These are phyloP conservation scores for Globisporangium uncinulatum DNA, from an alignment of 352 stramenopile species.

Conservation along the genomic window DNA sequence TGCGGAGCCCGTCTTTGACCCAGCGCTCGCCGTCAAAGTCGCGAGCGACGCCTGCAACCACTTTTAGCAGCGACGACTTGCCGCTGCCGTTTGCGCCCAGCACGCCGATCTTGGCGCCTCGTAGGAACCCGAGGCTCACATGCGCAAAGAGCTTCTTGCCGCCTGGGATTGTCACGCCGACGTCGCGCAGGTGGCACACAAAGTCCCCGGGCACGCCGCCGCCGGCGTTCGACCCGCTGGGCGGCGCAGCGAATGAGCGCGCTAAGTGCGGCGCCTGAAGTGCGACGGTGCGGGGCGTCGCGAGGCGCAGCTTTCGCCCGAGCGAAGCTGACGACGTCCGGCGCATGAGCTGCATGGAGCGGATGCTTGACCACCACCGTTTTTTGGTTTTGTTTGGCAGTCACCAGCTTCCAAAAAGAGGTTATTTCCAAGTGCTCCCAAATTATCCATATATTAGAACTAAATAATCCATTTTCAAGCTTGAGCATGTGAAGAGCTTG, in stretches of 20 bases:
- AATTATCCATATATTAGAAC: no score
- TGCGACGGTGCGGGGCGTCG: neutral
- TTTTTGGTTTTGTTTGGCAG: no score
- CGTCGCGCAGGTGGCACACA: slow-evolving; percentile 70
- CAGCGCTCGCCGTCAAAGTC: slow-evolving; percentile 87
- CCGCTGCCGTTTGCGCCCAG: slow-evolving; percentile 93
- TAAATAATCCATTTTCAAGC: no score
- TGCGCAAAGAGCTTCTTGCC: slow-evolving; percentile 84
- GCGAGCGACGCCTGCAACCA: slow-evolving; percentile 89
- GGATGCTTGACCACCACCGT: no score
- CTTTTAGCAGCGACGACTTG: slow-evolving; percentile 96
- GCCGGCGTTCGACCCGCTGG: slow-evolving; percentile 49
- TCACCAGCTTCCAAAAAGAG: neutral
- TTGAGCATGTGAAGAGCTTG: no score
- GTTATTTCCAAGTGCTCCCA: no score
- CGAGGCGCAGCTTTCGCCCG: slow-evolving; percentile 1
- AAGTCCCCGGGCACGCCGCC: slow-evolving; percentile 80
- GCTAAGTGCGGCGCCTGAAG: slow-evolving; percentile 3
- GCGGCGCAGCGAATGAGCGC: slow-evolving; percentile 30
- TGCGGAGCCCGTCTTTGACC: slow-evolving; percentile 79
- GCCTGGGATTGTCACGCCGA: slow-evolving; percentile 70
- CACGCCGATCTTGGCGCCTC: slow-evolving; percentile 94
- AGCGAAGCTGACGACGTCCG: slow-evolving; percentile 1
- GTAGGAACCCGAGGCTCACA: slow-evolving; percentile 72
- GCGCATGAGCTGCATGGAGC: no score